These are phyloP conservation scores for Tuber magnatum DNA, from an alignment of 495 filamentous ascomycete species.

Conservation along the genomic window DNA sequence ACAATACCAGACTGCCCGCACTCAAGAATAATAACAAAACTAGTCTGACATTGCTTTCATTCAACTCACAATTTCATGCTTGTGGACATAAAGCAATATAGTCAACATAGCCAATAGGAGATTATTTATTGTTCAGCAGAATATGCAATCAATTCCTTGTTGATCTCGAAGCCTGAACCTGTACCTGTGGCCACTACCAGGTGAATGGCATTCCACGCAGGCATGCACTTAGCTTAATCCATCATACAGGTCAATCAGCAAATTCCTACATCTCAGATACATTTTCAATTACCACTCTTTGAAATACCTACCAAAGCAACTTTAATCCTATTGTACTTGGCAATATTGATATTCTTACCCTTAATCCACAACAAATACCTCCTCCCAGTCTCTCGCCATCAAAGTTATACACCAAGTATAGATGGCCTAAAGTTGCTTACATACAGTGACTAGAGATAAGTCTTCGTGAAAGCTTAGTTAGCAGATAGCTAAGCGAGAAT, in stretches of 20 bases:
- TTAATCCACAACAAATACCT: background rate
- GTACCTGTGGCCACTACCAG: background rate
- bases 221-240: background rate
- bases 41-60: too few relatives aligned
- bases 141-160: background rate
- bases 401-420: background rate
- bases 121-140: background rate
- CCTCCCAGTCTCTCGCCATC: background rate
- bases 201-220: background rate
- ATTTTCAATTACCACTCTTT: background rate
- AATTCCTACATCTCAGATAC: background rate
- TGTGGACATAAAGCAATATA: too few relatives aligned
- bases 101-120: too few relatives aligned
- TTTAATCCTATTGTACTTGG: background rate
- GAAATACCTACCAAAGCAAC: background rate
- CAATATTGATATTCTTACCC: background rate
- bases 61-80: too few relatives aligned
- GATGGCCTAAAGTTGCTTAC: background rate
- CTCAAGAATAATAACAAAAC: too few relatives aligned
- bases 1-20: too few relatives aligned
- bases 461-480: too few relatives aligned
- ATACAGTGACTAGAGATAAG: too few relatives aligned
- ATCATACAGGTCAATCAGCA: background rate
- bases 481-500: too few relatives aligned
- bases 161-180: background rate